Conservation (phyloP, 768 basidiomycete species). For the Coprinopsis cinerea region DNA sequence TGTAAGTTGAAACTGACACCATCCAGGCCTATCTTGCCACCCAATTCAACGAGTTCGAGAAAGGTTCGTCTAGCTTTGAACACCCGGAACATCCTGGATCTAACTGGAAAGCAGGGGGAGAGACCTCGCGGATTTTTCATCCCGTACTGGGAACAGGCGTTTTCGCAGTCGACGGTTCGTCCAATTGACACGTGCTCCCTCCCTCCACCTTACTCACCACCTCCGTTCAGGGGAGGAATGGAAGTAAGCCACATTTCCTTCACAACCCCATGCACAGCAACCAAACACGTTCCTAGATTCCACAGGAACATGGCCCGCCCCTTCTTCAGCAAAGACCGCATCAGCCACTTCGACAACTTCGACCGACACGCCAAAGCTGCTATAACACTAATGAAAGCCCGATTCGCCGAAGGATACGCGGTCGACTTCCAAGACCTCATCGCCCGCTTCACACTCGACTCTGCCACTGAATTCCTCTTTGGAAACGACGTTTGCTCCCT, state of each 20-base stretch:
- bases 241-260: constrained; percentile 37
- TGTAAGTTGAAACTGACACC: not conserved
- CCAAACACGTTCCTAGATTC: constrained; percentile 15
- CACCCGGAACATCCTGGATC: constrained; percentile 7
- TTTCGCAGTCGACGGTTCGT: constrained; percentile 53
- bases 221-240: constrained; percentile 51
- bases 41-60: constrained; percentile 39
- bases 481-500: constrained; percentile 42
- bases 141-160: constrained; percentile 49
- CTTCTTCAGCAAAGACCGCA: constrained; percentile 59
- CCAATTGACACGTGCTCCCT: not conserved
- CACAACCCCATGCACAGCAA: not conserved
- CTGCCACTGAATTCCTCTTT: constrained; percentile 55
- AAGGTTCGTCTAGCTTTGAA: constrained; percentile 22
- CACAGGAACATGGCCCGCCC: constrained; percentile 66
- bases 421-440: constrained; percentile 59
- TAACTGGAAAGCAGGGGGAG: constrained; percentile 11
- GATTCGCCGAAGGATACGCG: constrained; percentile 29
- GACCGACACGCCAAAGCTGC: constrained; percentile 47
- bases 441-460: constrained; percentile 54
- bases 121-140: constrained; percentile 11
- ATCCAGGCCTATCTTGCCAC: constrained; percentile 35
- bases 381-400: constrained; percentile 18
- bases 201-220: not conserved
- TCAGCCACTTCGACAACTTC: constrained; percentile 60